phyloP scores from a whole-genome alignment of 805 yeast species.

The Myxozyma vanderwaltii region DNA sequence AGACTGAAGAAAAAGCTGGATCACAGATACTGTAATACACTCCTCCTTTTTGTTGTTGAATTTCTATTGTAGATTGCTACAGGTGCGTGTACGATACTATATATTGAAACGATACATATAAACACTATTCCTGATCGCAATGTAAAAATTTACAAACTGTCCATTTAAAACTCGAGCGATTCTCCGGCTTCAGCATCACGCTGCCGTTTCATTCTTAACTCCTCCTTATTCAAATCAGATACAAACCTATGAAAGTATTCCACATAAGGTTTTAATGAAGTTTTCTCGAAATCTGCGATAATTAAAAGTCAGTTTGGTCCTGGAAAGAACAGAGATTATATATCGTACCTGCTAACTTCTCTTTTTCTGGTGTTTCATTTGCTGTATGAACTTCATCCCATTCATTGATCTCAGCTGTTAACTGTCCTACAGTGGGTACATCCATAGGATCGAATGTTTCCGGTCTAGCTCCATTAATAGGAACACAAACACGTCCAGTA shows the following conservation, averaged over 20 bases:
- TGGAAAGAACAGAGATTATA: background rate
- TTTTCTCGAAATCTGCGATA: slow-evolving; percentile 56
- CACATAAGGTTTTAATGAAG: slow-evolving; percentile 70
- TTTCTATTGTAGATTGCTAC: too few relatives aligned
- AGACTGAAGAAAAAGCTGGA: too few relatives aligned
- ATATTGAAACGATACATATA: too few relatives aligned
- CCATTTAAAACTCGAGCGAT: slow-evolving; percentile 8
- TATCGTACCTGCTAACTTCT: slow-evolving; percentile 11
- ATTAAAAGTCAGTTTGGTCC: slow-evolving; percentile 11
- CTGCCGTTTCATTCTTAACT: slow-evolving; percentile 48
- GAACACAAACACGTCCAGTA: slow-evolving; percentile 80
- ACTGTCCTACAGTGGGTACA: slow-evolving; percentile 71
- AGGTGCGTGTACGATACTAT: too few relatives aligned
- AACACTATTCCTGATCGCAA: too few relatives aligned
- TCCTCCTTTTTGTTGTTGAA: too few relatives aligned
- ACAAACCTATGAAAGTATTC: slow-evolving; percentile 68
- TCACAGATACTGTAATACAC: too few relatives aligned
- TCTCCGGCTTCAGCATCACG: slow-evolving; percentile 12
- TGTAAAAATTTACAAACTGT: slow-evolving; percentile 3
- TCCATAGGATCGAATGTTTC: slow-evolving; percentile 70
- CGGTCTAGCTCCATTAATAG: slow-evolving; percentile 48
- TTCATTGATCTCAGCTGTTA: slow-evolving; percentile 65
- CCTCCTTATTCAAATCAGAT: slow-evolving; percentile 56
- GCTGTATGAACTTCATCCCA: slow-evolving; percentile 12
- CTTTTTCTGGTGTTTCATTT: slow-evolving; percentile 8